Percentiles rank a stretch among this genome's conserved stretches.
phyloP scores from a whole-genome alignment of 2,329 filamentous ascomycete species.

The Chaetomiaceae sp. region DNA sequence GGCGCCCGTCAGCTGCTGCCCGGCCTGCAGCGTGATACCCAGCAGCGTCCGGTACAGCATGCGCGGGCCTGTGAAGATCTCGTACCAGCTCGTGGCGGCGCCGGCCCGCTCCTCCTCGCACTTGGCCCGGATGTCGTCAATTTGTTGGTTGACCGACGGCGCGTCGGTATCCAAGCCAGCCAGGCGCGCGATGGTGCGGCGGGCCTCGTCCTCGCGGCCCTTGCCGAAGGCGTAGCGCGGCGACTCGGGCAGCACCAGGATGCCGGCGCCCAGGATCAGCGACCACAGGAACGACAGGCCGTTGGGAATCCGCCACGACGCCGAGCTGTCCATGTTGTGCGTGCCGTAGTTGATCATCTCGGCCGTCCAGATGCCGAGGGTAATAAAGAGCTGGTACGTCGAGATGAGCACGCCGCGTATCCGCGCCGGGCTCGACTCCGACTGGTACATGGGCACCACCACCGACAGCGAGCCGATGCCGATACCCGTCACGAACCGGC shows the following conservation, averaged over 20 bases:
- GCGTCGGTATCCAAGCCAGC: constrained; percentile 43
- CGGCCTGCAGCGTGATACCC: constrained; percentile 59
- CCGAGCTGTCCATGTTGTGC: constrained; percentile 44
- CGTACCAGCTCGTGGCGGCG: constrained; percentile 43
- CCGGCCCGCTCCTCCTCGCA: constrained; percentile 45
- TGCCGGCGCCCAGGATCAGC: constrained; percentile 50
- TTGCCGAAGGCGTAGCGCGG: constrained; percentile 50
- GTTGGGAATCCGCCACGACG: constrained; percentile 61
- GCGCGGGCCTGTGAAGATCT: constrained; percentile 57
- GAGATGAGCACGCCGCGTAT: constrained; percentile 62
- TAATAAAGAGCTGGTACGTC: constrained; percentile 68
- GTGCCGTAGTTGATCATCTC: constrained; percentile 61
- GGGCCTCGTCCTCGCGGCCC: constrained; percentile 43
- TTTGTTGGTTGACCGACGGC: constrained; percentile 42
- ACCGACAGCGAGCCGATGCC: constrained; percentile 63
- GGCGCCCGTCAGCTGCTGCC: constrained; percentile 56
- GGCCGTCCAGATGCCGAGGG: constrained; percentile 59
- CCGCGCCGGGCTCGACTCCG: constrained; percentile 63
- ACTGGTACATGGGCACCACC: constrained; percentile 67
- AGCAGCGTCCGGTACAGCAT: constrained; percentile 58
- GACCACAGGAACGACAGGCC: constrained; percentile 51
- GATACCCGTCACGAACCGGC: constrained; percentile 60
- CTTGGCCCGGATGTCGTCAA: constrained; percentile 51
- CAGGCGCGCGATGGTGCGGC: constrained; percentile 43
- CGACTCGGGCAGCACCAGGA: constrained; percentile 52